These are phyloP conservation scores for Posidonia oceanica DNA, from an alignment of 116 monocot genomes.

Conservation along the genomic window DNA sequence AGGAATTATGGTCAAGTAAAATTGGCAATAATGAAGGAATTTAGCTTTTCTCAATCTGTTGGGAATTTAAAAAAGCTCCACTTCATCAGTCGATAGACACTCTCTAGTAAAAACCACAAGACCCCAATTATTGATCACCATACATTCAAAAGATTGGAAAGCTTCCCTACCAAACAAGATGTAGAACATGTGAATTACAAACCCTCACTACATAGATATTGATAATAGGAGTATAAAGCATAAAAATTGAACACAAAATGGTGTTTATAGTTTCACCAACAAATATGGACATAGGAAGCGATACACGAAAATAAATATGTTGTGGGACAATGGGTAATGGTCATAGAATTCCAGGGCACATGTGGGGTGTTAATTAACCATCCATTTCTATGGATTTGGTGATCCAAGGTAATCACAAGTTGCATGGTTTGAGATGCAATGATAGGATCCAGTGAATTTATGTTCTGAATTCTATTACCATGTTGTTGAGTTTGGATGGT, in stretches of 20 bases:
- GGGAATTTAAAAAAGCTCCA: neutral
- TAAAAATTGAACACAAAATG: neutral
- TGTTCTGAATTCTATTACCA: too few relatives aligned
- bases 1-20: too few relatives aligned
- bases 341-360: conserved; percentile 16
- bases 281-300: neutral
- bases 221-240: neutral
- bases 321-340: conserved; percentile 22
- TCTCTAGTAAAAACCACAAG: neutral
- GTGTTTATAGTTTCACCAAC: neutral
- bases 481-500: too few relatives aligned
- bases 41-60: neutral
- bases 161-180: neutral
- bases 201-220: too few relatives aligned
- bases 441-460: too few relatives aligned
- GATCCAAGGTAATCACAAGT: too few relatives aligned
- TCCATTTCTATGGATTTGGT: too few relatives aligned
- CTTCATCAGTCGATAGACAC: conserved; percentile 1
- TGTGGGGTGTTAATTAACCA: too few relatives aligned
- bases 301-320: neutral
- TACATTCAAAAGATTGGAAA: neutral
- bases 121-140: neutral
- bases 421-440: too few relatives aligned
- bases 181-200: neutral
- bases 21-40: neutral